A percentile compares a stretch with the other conserved stretches of the same genome.
Conservation (phyloP, 306 rosid genomes). For the Trichosanthes truncata region DNA sequence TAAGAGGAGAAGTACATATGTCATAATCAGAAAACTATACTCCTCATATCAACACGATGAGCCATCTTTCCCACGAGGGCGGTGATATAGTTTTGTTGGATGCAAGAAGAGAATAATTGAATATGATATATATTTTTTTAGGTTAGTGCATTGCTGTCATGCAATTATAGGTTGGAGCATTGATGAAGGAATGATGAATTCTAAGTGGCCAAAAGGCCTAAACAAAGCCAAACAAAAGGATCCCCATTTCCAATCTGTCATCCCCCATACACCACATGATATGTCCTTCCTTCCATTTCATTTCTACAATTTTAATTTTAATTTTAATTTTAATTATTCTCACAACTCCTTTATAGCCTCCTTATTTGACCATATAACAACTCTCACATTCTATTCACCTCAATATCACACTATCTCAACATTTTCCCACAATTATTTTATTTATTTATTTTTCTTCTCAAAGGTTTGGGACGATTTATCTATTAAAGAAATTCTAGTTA, state of each 20-base stretch:
- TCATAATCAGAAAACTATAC: neutral
- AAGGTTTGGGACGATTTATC: neutral
- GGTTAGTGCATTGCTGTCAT: neutral
- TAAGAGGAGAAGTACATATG: neutral
- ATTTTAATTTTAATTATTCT: neutral
- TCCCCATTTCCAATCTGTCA: constrained; percentile 2
- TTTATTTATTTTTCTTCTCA: neutral
- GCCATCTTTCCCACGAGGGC: neutral
- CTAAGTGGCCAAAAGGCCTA: neutral
- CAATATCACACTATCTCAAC: neutral
- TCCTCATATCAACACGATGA: neutral
- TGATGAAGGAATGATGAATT: constrained; percentile 7
- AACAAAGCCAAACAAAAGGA: neutral
- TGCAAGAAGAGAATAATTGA: neutral
- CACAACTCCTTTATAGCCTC: neutral
- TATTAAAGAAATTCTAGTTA: neutral
- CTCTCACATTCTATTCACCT: neutral
- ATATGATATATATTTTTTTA: neutral
- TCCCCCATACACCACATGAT: constrained; percentile 1
- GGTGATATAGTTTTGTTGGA: neutral
- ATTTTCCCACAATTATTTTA: neutral
- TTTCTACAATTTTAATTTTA: neutral
- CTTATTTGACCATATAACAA: neutral
- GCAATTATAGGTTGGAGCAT: neutral
- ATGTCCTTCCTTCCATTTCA: neutral